Conservation (phyloP, 768 basidiomycete species). For the Tylopilus intermedius region DNA sequence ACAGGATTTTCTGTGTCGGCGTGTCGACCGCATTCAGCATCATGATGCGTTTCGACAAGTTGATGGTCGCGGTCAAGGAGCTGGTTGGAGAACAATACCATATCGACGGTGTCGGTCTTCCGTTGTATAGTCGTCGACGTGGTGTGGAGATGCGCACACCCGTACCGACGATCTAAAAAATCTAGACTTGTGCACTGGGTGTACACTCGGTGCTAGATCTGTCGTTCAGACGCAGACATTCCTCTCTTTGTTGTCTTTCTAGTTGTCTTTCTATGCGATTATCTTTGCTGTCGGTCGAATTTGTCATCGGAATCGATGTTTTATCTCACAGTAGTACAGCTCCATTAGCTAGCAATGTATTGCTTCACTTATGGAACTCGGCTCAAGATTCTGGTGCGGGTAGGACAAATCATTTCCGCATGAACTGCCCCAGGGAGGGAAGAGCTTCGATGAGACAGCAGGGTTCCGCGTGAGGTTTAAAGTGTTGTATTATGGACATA, state of each 20-base stretch:
- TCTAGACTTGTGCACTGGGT: not conserved
- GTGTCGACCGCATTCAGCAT: slow-evolving; percentile 66
- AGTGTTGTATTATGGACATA: too few species aligned
- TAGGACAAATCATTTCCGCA: too few species aligned
- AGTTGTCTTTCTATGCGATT: not conserved
- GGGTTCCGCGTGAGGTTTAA: too few species aligned
- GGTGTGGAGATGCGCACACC: slow-evolving; percentile 29
- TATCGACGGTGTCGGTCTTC: slow-evolving; percentile 58
- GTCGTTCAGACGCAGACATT: not conserved
- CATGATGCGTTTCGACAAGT: slow-evolving; percentile 62
- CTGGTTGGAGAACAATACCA: slow-evolving; percentile 85
- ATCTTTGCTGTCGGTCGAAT: not conserved
- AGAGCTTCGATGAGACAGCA: too few species aligned
- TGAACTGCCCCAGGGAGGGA: too few species aligned
- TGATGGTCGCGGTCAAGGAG: slow-evolving; percentile 81
- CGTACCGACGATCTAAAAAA: not conserved
- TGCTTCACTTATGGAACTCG: too few species aligned
- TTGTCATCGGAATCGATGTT: too few species aligned
- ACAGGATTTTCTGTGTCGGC: slow-evolving; percentile 67
- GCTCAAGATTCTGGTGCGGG: too few species aligned
- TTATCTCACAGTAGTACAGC: too few species aligned
- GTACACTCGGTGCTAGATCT: too few species aligned
- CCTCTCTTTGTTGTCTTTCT: not conserved
- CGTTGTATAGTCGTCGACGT: slow-evolving; percentile 17
- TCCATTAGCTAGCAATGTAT: too few species aligned